A percentile compares a stretch with the other conserved stretches of the same genome.
phyloP scores from a whole-genome alignment of 2,329 filamentous ascomycete genomes.

The Colletotrichum musicola region DNA sequence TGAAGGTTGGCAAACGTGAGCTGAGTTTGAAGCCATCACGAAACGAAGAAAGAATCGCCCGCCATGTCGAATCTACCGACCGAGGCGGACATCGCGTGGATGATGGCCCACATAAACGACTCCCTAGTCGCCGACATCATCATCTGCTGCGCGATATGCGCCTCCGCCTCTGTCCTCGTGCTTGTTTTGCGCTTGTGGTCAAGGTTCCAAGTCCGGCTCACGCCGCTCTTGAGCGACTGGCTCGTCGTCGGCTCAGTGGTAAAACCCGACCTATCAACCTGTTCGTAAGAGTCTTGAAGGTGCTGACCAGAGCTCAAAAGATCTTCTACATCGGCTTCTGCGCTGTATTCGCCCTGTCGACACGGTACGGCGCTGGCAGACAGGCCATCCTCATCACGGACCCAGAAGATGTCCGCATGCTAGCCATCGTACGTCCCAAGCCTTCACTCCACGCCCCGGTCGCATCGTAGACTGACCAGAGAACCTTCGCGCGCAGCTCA shows the following conservation, averaged over 20 bases:
- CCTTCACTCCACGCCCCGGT: too few relatives aligned
- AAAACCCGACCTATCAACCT: not conserved
- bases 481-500: not conserved
- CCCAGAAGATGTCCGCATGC: slow-evolving; percentile 26
- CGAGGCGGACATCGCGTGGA: slow-evolving; percentile 26
- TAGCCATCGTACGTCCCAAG: slow-evolving; percentile 25
- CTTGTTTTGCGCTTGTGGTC: slow-evolving; percentile 23
- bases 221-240: slow-evolving; percentile 30
- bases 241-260: slow-evolving; percentile 26
- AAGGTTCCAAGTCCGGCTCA: slow-evolving; percentile 3
- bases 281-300: not conserved
- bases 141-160: slow-evolving; percentile 25
- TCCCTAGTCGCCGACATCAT: slow-evolving; percentile 26
- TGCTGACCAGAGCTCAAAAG: slow-evolving; percentile 7
- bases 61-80: slow-evolving; percentile 19
- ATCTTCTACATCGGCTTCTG: slow-evolving; percentile 25
- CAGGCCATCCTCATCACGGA: slow-evolving; percentile 30
- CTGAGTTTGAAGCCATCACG: not conserved
- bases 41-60: not conserved
- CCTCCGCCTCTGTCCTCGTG: slow-evolving; percentile 11
- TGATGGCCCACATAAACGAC: slow-evolving; percentile 32
- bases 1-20: not conserved
- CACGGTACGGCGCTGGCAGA: slow-evolving; percentile 27
- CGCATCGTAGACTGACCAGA: too few relatives aligned
- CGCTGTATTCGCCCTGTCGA: slow-evolving; percentile 30